These are phyloP conservation scores for Rubia yunnanensis DNA, from an alignment of 257 asterid genomes.

Conservation along the genomic window DNA sequence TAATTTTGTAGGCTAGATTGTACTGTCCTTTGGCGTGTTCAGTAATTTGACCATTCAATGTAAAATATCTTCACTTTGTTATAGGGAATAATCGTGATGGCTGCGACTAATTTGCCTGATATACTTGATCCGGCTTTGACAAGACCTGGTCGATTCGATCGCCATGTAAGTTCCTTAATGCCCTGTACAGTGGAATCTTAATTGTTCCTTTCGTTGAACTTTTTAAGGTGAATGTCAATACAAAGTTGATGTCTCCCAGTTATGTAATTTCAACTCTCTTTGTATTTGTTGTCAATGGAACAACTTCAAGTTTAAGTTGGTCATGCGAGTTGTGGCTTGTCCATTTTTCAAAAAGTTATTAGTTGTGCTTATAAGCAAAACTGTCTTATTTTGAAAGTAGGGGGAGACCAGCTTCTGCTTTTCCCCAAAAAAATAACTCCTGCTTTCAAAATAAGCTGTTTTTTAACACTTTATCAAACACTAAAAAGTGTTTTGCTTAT, in stretches of 20 bases:
- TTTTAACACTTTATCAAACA: too few species aligned
- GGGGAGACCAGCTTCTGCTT: too few species aligned
- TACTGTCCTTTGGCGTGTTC: not conserved
- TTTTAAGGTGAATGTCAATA: not conserved
- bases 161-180: constrained; percentile 71
- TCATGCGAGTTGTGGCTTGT: not conserved
- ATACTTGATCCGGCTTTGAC: constrained; percentile 98
- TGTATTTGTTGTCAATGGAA: not conserved
- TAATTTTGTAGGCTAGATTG: constrained; percentile 13
- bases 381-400: too few species aligned
- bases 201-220: not conserved
- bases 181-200: not conserved
- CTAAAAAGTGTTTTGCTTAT: too few species aligned
- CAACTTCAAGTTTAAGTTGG: not conserved
- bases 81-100: constrained; percentile 93
- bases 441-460: too few species aligned
- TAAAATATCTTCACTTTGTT: constrained; percentile 11
- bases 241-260: not conserved
- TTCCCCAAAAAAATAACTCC: too few species aligned
- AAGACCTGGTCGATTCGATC: constrained; percentile 97
- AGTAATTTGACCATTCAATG: not conserved
- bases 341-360: not conserved
- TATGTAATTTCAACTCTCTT: not conserved
- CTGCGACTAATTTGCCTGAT: constrained; percentile 96
- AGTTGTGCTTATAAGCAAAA: too few species aligned